Evolutionary conservation across 2,329 filamentous ascomycete species (phyloP).

Genomic region (Curvularia lunata): DNA sequence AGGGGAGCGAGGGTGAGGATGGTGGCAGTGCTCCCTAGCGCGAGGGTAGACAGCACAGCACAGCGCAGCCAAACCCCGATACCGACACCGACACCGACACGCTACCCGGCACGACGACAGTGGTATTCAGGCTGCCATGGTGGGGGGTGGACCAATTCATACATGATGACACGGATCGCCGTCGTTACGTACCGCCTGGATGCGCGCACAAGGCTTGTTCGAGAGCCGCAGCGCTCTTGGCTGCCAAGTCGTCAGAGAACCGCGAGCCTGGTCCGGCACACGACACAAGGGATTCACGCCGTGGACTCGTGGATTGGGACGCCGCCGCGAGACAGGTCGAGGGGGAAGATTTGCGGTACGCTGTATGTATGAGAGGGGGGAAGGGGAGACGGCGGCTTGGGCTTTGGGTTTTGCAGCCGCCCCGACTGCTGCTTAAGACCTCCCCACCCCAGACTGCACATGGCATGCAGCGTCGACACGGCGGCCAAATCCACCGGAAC

Average conservation of each 20-base stretch:
- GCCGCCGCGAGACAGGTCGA: not conserved
- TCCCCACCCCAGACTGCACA: not conserved
- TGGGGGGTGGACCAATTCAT: not conserved
- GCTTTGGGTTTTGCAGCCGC: no score
- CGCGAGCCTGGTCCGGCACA: conserved; percentile 14
- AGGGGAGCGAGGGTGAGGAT: conserved; percentile 29
- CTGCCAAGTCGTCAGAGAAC: conserved; percentile 35
- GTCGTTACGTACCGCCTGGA: conserved; percentile 36
- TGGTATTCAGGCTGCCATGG: not conserved
- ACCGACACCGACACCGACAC: not conserved
- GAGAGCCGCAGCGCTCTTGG: conserved; percentile 36
- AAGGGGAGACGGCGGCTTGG: not conserved
- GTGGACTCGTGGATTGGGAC: no score
- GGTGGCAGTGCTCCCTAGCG: conserved; percentile 34
- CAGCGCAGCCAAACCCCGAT: not conserved
- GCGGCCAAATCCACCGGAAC: not conserved
- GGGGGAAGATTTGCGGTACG: not conserved
- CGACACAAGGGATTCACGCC: no score
- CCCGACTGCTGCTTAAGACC: not conserved
- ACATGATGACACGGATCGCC: conserved; percentile 18
- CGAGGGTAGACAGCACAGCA: conserved; percentile 16
- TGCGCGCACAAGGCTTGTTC: conserved; percentile 29
- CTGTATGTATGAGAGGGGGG: no score
- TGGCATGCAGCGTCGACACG: not conserved
- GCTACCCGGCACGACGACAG: not conserved